Evolutionary conservation across 169 alveolate species (phyloP), one percentile per base, ranked within the genome.

Genomic region (Plasmodium gonderi): DNA sequence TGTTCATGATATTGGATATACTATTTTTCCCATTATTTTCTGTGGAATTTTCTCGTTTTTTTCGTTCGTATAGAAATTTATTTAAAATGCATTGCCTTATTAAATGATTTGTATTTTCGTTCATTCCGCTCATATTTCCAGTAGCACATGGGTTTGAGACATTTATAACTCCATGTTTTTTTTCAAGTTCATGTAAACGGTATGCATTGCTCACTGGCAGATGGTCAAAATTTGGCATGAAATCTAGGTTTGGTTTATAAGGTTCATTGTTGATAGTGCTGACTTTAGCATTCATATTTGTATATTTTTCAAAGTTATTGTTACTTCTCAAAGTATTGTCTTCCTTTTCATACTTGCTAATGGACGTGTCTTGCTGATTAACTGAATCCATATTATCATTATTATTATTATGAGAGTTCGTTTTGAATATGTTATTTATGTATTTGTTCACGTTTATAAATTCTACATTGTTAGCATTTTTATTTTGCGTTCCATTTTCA

Each of bases 371-470:
- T 40, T 40, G 54, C 69, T 31, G 17, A 81, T 42, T 49, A 49
- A 23, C 33, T 54, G 69, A n/a, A n/a, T n/a, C n/a, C n/a, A n/a
- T 45, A 14, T 23, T 0, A 6, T 29, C 65, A 14, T 65, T n/a
- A 67, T 64, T 29, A 67, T 68, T 68, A 51, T 69, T 82, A n/a
- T n/a, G n/a, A n/a, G n/a, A n/a, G 79, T 54, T 47, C 7, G 87
- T 78, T 82, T 40, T 69, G 74, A 49, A 72, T 45, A 82, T 82
- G 17, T 29, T 69, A 82, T 82, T 82, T 82, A 82, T 47, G 79
- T 82, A 45, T 54, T 82, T 68, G 14, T 82, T 45, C 20, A 47
- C 82, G n/a, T 82, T 29, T 23, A 72, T 20, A 68, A 45, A 82
- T 38, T 79, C 54, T 31, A 82, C 14, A 54, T 82, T 82, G 23